Percentiles rank a stretch among this genome's conserved stretches.
Evolutionary conservation across 169 alveolate genomes (phyloP).

Genomic region (Eimeria zaria): DNA sequence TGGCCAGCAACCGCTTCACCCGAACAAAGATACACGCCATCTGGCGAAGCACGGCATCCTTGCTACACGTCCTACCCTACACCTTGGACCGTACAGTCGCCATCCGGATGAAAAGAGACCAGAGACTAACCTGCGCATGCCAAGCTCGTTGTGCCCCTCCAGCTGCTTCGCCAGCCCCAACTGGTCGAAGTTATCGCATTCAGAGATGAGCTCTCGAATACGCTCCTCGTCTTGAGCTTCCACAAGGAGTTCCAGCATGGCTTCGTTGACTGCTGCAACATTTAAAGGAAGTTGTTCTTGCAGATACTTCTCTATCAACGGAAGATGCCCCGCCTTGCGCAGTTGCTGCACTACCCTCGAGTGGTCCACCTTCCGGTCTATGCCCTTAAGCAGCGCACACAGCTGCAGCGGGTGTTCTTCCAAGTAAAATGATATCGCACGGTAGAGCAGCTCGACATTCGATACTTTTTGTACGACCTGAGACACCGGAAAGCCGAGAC

Average conservation of each 20-base stretch:
- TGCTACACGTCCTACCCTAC: background rate
- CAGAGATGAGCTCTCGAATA: slow-evolving; percentile 95
- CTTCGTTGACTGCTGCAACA: slow-evolving; percentile 98
- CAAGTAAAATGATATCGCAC: slow-evolving; percentile 99
- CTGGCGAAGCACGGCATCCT: background rate
- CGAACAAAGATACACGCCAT: background rate
- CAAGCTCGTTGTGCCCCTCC: slow-evolving; percentile 98
- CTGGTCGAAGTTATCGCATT: slow-evolving; percentile 98
- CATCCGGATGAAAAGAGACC: background rate
- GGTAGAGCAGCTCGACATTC: slow-evolving; percentile 98
- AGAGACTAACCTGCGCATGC: slow-evolving; percentile 99
- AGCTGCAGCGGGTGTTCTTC: slow-evolving; percentile 99
- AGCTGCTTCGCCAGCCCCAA: slow-evolving; percentile 91
- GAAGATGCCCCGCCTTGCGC: slow-evolving; percentile 90
- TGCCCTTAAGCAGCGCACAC: slow-evolving; percentile 93
- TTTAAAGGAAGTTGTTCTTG: slow-evolving; percentile 93
- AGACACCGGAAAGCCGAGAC: background rate
- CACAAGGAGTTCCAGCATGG: slow-evolving; percentile 98
- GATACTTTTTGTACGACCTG: slow-evolving; percentile 92
- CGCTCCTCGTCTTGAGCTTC: slow-evolving; percentile 98
- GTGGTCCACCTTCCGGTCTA: slow-evolving; percentile 93
- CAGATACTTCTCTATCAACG: slow-evolving; percentile 91
- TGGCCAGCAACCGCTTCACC: background rate
- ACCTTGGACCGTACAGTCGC: background rate
- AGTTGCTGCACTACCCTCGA: slow-evolving; percentile 96